Percentiles rank a stretch among this genome's conserved stretches.
Conservation (phyloP, 768 basidiomycete species). For the Kwoniella mangroviensis region DNA sequence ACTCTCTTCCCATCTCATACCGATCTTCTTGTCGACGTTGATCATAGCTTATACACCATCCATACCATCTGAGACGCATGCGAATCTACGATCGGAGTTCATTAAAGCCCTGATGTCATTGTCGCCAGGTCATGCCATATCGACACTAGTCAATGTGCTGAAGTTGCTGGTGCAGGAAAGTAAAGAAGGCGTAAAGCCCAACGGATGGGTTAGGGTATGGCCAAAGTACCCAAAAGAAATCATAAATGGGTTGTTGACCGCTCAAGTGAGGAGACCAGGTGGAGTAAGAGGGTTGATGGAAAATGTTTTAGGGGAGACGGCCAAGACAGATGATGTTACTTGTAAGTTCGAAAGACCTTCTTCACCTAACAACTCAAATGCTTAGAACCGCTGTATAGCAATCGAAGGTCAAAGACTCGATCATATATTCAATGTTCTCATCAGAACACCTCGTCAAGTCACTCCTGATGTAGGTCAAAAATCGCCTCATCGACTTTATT, state of each 20-base stretch:
- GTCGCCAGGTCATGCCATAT: conserved; percentile 29
- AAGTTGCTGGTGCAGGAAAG: conserved; percentile 17
- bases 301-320: conserved; percentile 41
- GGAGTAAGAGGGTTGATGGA: conserved; percentile 44
- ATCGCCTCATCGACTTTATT: background rate
- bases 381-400: conserved; percentile 27
- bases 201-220: conserved; percentile 33
- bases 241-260: conserved; percentile 33
- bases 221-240: conserved; percentile 33
- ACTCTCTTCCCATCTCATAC: conserved; percentile 26
- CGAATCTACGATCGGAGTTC: conserved; percentile 17
- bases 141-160: conserved; percentile 27
- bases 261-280: conserved; percentile 35
- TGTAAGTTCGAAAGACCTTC: conserved; percentile 10
- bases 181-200: conserved; percentile 12
- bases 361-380: background rate
- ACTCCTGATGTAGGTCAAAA: conserved; percentile 57
- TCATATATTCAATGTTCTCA: conserved; percentile 69
- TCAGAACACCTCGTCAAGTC: conserved; percentile 67
- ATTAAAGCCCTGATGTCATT: conserved; percentile 17
- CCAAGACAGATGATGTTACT: conserved; percentile 22
- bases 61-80: conserved; percentile 10
- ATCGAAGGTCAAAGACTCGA: conserved; percentile 65
- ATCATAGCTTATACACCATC: conserved; percentile 40
- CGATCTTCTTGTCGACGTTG: conserved; percentile 35